Base-by-base conservation (phyloP, 495 filamentous ascomycete species). In the Lindgomyces ingoldianus region DNA sequence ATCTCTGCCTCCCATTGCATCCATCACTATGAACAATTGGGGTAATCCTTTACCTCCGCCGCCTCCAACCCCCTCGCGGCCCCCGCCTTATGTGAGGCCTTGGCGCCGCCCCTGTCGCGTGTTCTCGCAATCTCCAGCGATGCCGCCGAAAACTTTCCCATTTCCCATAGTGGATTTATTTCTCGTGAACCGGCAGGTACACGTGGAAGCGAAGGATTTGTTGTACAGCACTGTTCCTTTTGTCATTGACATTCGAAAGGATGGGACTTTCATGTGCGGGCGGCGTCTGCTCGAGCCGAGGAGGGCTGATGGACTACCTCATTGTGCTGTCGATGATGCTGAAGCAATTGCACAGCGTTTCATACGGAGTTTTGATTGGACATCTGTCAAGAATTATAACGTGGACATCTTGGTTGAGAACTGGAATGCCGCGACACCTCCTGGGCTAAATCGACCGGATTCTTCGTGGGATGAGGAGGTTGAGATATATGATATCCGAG, bases 401-500 rank as follows among this genome's bases (percentile, higher is more conserved):
- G 59, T 70, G 19, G 41, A 70, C 27, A 70, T 70, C 19, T 11
- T 67, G 18, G 62, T 70, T 0, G 67, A 70, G 44, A 70, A 67
- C 26, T 56, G 54, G 33, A 29, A 50, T 16, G 22, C 55, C 22
- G 49, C 12, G 1, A 30, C 3, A 2, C 49, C 3, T 25, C 19
- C 11, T 12, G 27, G 44, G 22, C 33, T 24, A 16, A 18, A 4
- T 16, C 2, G 11, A n/a, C 10, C 9, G 18, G 22, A 56, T 4
- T 22, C 41, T 48, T 4, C 1, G n/a, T 70, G 67, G 67, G 58
- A 67, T 26, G 67, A 70, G 48, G 67, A 70, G 54, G 67, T 70
- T n/a, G 67, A 70, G 41, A 50, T 70, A 26, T 70, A 70, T 54
- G 67, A 70, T 33, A 67, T 70, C 12, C 57, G 67, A 42, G 64